Evolutionary conservation across 768 basidiomycete species (phyloP).

Genomic region (Strobilomyces dryophilus): DNA sequence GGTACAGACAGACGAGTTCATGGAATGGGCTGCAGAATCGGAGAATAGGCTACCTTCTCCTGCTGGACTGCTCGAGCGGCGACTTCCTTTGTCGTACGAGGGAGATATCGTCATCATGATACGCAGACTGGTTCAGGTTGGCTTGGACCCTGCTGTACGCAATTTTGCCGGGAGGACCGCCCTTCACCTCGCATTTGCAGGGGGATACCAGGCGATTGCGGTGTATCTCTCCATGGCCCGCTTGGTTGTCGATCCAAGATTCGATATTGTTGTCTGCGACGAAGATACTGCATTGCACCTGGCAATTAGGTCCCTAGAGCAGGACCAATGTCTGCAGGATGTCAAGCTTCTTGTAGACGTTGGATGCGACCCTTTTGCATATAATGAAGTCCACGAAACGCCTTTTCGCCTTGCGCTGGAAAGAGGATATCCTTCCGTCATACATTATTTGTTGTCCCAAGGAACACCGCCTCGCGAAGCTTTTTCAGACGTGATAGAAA

Average conservation of each 20-base stretch:
- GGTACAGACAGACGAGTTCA: slow-evolving; percentile 5
- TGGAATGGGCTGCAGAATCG: slow-evolving; percentile 6
- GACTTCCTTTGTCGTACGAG: slow-evolving; percentile 4
- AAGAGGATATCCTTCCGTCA: not conserved
- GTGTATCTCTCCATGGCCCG: slow-evolving; percentile 2
- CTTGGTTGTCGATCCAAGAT: not conserved
- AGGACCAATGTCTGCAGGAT: not conserved
- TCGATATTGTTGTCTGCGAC: not conserved
- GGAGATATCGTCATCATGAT: slow-evolving; percentile 7
- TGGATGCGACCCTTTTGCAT: slow-evolving; percentile 2
- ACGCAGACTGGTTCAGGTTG: slow-evolving; percentile 6
- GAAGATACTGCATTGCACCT: not conserved
- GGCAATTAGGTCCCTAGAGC: not conserved
- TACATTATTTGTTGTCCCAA: not conserved
- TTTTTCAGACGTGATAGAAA: not conserved
- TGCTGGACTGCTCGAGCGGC: not conserved
- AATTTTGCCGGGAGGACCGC: not conserved
- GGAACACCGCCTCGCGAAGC: not conserved
- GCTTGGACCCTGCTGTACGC: not conserved
- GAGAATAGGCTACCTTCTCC: not conserved
- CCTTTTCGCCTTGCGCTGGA: slow-evolving; percentile 3
- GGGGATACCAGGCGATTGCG: not conserved
- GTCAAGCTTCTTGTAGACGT: not conserved
- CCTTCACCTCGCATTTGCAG: not conserved
- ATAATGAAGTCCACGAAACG: not conserved